Evolutionary conservation across 2,329 filamentous ascomycete species (phyloP), one percentile per base, ranked within the genome.

Genomic region (Monosporascus sp.): DNA sequence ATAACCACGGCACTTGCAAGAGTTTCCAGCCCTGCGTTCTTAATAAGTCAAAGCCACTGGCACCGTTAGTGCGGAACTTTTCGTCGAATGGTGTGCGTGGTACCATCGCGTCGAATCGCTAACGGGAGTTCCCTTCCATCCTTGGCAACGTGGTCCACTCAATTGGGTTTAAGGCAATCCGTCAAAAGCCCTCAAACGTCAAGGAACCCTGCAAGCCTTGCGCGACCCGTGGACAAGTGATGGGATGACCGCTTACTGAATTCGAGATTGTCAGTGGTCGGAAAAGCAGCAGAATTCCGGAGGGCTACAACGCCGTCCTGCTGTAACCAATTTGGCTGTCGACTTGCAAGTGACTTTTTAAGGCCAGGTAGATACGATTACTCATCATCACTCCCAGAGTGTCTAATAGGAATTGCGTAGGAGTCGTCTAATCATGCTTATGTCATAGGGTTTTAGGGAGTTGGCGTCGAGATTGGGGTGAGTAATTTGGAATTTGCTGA

Each of bases 401-500:
- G 38, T 18, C 9, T 41, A 5, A 25, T 20, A 44, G 41, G 25
- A 18, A 20, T 46, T 31, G 43, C 18, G 24, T 27, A 46, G 37
- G 47, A 44, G 49, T 25, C 27, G 41, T 49, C 55, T 51, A 52
- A 57, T 52, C 54, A 59, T 61, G 58, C 58, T 61, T 58, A 61
- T 61, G 59, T 53, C 58, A 61, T 61, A 59, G 55, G 50, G 43
- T 43, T 47, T 59, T 45, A 46, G 43, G 43, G 43, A 46, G 43
- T 46, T 15, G 43, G 11, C 31, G 5, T 6, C 25, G 25, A 48
- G 45, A 55, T 50, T 58, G 52, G 55, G 54, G 56, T 60, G 57
- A 59, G 58, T 59, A 54, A 55, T 55, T 53, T 54, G 45, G 55
- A 46, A 49, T 52, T 27, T 60, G 58, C 58, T 59, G 54, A 60